Conservation (phyloP, 108 stramenopile species). For the Aureococcus anophagefferens region DNA sequence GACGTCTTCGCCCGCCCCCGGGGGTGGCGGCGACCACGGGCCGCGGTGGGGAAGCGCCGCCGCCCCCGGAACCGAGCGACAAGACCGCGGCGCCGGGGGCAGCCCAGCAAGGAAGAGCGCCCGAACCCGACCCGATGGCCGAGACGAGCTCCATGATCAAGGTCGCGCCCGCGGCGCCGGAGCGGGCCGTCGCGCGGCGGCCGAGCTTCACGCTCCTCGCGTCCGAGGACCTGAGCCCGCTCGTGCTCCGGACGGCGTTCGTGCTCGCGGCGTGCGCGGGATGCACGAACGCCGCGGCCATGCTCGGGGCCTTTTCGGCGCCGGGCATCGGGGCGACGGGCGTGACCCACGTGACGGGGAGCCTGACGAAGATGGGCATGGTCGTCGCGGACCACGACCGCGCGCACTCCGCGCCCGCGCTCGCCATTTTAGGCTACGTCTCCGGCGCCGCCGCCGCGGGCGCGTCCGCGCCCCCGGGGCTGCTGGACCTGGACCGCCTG, state of each 20-base stretch:
- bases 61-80: no score
- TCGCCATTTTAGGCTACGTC: background rate
- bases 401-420: background rate
- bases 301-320: background rate
- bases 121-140: no score
- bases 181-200: no score
- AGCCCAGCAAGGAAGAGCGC: no score
- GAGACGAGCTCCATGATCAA: no score
- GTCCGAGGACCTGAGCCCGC: no score
- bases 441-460: background rate
- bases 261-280: background rate
- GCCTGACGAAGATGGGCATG: background rate
- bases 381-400: background rate
- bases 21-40: no score
- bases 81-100: no score
- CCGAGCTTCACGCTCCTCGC: no score
- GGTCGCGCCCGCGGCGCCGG: no score
- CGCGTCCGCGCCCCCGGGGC: background rate
- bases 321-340: background rate
- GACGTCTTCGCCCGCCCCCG: no score
- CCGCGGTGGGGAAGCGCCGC: no score
- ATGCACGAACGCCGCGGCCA: background rate
- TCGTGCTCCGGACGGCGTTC: background rate
- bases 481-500: background rate
- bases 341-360: background rate